Evolutionary conservation across 1,284 basidiomycete genomes (phyloP).

Genomic region (Melanopsichium pennsylvanicum): DNA sequence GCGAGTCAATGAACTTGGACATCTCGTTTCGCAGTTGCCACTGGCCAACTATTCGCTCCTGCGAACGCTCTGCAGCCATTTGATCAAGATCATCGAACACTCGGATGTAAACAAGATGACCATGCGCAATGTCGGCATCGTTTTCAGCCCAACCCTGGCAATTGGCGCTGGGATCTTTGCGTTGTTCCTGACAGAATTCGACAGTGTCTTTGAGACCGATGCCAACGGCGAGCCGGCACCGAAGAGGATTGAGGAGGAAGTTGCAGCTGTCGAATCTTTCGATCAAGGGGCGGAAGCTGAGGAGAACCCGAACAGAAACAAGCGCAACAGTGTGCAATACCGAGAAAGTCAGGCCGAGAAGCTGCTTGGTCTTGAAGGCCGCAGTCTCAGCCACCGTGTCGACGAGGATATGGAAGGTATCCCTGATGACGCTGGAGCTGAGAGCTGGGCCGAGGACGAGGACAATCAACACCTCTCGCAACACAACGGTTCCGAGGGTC

Average conservation of each 20-base stretch:
- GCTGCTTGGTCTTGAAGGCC: conserved; percentile 44
- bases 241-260: conserved; percentile 42
- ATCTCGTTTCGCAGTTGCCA: conserved; percentile 84
- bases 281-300: conserved; percentile 1
- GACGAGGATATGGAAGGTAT: conserved; percentile 44
- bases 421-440: conserved; percentile 7
- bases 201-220: conserved; percentile 56
- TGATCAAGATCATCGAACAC: conserved; percentile 93
- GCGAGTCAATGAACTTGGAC: conserved; percentile 83
- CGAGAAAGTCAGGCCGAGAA: conserved; percentile 39
- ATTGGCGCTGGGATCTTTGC: conserved; percentile 62
- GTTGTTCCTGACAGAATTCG: conserved; percentile 60
- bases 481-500: conserved; percentile 1
- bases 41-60: conserved; percentile 92
- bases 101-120: conserved; percentile 95
- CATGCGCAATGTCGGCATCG: conserved; percentile 96
- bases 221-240: conserved; percentile 53
- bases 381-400: conserved; percentile 22
- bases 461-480: neutral
- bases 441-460: conserved; percentile 14
- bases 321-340: conserved; percentile 45
- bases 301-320: conserved; percentile 20
- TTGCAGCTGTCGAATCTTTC: neutral
- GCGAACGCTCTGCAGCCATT: conserved; percentile 89
- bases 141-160: conserved; percentile 69